Conservation (phyloP, 2,329 filamentous ascomycete species). For the Aspergillus ochraceoroseus region DNA sequence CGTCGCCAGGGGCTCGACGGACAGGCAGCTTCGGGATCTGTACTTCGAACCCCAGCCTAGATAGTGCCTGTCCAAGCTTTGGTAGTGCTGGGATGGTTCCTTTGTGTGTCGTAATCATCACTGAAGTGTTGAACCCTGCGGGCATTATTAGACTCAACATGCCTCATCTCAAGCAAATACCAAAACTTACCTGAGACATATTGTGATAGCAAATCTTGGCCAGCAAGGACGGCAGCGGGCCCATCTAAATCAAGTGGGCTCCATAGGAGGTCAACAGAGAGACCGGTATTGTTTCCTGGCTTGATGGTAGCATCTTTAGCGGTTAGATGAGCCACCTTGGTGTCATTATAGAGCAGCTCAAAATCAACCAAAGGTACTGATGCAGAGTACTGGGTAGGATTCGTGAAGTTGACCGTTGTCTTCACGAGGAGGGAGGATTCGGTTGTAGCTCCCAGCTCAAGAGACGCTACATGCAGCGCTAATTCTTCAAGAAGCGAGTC, state of each 20-base stretch:
- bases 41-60: slow-evolving; percentile 65
- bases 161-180: too few species aligned
- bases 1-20: slow-evolving; percentile 47
- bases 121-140: slow-evolving; percentile 68
- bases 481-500: slow-evolving; percentile 47
- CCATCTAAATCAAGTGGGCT: slow-evolving; percentile 63
- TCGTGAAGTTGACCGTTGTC: slow-evolving; percentile 75
- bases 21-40: slow-evolving; percentile 63
- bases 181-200: slow-evolving; percentile 67
- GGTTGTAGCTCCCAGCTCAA: slow-evolving; percentile 69
- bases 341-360: slow-evolving; percentile 67
- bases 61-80: slow-evolving; percentile 65
- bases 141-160: slow-evolving; percentile 11
- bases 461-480: slow-evolving; percentile 62
- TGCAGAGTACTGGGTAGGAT: slow-evolving; percentile 82
- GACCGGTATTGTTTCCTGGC: slow-evolving; percentile 66
- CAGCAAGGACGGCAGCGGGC: slow-evolving; percentile 55
- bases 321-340: slow-evolving; percentile 69
- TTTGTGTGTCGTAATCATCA: slow-evolving; percentile 67
- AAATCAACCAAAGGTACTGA: slow-evolving; percentile 74
- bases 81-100: slow-evolving; percentile 70
- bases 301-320: slow-evolving; percentile 59
- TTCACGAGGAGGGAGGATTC: slow-evolving; percentile 64
- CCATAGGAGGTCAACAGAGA: slow-evolving; percentile 68
- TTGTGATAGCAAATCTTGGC: slow-evolving; percentile 70